A percentile compares a stretch with the other conserved stretches of the same genome.
These are phyloP conservation scores for Camillea tinctor DNA, from an alignment of 2,329 filamentous ascomycete species.

Conservation along the genomic window DNA sequence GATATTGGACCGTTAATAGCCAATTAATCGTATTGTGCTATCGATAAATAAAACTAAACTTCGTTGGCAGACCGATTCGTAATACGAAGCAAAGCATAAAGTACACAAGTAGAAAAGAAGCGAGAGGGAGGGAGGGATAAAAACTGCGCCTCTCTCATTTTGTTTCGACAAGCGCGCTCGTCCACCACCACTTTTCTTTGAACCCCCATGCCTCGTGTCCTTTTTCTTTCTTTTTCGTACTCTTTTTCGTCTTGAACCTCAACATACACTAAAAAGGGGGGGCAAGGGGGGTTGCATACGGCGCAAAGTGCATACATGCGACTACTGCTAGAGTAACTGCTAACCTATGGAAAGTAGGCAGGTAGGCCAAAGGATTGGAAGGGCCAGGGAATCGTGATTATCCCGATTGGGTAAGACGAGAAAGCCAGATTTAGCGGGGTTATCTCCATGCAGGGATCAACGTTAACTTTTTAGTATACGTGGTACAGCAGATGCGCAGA, in stretches of 20 bases:
- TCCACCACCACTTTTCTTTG: neutral
- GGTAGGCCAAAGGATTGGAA: too few species aligned
- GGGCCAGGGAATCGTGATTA: neutral
- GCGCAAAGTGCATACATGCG: too few species aligned
- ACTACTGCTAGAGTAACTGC: too few species aligned
- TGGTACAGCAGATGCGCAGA: neutral
- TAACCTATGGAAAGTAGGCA: too few species aligned
- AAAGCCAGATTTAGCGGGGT: neutral
- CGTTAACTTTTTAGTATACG: neutral
- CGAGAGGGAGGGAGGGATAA: neutral
- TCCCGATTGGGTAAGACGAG: neutral
- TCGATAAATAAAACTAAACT: conserved; percentile 9
- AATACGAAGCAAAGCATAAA: conserved; percentile 9
- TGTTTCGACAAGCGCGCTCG: conserved; percentile 16
- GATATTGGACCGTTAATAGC: conserved; percentile 4
- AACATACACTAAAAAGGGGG: neutral
- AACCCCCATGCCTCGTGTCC: neutral
- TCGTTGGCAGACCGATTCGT: conserved; percentile 5
- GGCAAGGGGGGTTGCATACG: neutral
- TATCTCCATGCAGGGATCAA: neutral
- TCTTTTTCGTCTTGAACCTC: neutral
- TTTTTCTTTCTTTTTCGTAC: neutral
- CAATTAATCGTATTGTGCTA: conserved; percentile 10
- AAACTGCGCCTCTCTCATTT: conserved; percentile 16
- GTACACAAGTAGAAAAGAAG: too few species aligned